These are phyloP conservation scores for Ilex paraguariensis DNA, from an alignment of 305 asterid species.

Conservation along the genomic window DNA sequence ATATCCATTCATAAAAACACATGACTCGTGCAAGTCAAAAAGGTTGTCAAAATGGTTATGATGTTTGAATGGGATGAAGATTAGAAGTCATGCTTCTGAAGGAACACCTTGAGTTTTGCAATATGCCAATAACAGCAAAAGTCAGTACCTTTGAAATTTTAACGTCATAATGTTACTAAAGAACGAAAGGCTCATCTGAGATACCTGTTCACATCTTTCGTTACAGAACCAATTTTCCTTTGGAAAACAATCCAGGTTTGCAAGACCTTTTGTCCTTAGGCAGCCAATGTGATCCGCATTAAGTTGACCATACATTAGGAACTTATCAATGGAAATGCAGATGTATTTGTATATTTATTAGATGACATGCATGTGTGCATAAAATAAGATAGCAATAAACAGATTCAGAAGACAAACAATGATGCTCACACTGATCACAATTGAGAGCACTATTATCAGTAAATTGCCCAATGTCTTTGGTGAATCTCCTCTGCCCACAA, in stretches of 20 bases:
- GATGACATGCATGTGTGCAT: background rate
- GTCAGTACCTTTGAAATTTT: no score
- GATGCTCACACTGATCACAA: conserved; percentile 75
- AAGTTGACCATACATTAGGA: conserved; percentile 11
- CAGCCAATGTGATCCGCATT: conserved; percentile 69
- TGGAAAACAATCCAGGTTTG: conserved; percentile 22
- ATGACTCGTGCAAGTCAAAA: no score
- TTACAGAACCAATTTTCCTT: conserved; percentile 68
- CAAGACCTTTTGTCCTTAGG: conserved; percentile 32
- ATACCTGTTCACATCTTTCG: conserved; percentile 65
- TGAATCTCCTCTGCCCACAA: conserved; percentile 41
- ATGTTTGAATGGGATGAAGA: no score
- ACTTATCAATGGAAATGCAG: background rate
- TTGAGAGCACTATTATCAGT: conserved; percentile 24
- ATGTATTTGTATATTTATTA: conserved; percentile 1
- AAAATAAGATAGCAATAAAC: background rate
- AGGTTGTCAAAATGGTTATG: no score
- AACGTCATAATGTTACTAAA: no score
- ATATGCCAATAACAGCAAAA: no score
- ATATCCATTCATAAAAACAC: no score
- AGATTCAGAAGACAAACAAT: conserved; percentile 45
- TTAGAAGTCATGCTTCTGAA: no score
- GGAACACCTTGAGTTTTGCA: no score
- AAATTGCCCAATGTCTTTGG: conserved; percentile 19
- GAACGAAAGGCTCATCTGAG: conserved; percentile 10